Base-by-base conservation (phyloP, 2,329 filamentous ascomycete species). In the Ophiostoma novo-ulmi region DNA sequence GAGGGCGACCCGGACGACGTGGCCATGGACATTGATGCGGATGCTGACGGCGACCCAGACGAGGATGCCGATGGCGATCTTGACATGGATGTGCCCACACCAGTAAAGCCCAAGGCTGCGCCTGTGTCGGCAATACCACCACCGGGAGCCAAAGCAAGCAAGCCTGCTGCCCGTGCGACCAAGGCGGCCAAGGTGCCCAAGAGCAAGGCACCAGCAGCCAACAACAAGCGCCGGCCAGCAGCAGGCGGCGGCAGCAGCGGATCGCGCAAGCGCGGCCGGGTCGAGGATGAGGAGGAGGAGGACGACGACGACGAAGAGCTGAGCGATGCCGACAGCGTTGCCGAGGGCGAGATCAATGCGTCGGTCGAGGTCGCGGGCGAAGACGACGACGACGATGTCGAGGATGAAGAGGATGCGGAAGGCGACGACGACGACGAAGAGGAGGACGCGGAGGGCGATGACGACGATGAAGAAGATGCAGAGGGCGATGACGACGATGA, bases 61-160 rank as follows among this genome's bases (percentile, higher is more conserved):
- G 80, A 80, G 61, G 81, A 83, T 72, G 82, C 80, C n/a, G 82
- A 83, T 64, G 80, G 84, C 48, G 85, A 87, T 70, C 81, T 86
- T 77, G 81, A 83, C 67, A 80, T 82, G 78, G 80, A 81, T 58
- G 74, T 69, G 2, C 78, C 2, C 80, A 80, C 36, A 22, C 35
- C 63, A 26, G 63, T 20, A 5, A 22, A n/a, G 13, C 17, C 66
- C 35, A n/a, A 26, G 39, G 38, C 66, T 14, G 13, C 41, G 35
- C 31, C 41, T 14, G 39, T 26, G 36, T 4, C 67, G 31, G n/a
- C 44, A 36, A 48, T 36, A 65, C n/a, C 64, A 17, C 14, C 64
- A 13, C 38, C 65, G 31, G 35, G 31, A 38, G 36, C 14, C 26
- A 69, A 63, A 17, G 22, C n/a, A 36, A 17, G 22, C 52, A 61